phyloP scores from a whole-genome alignment of 768 basidiomycete species.

The Auriscalpium microsporum region DNA sequence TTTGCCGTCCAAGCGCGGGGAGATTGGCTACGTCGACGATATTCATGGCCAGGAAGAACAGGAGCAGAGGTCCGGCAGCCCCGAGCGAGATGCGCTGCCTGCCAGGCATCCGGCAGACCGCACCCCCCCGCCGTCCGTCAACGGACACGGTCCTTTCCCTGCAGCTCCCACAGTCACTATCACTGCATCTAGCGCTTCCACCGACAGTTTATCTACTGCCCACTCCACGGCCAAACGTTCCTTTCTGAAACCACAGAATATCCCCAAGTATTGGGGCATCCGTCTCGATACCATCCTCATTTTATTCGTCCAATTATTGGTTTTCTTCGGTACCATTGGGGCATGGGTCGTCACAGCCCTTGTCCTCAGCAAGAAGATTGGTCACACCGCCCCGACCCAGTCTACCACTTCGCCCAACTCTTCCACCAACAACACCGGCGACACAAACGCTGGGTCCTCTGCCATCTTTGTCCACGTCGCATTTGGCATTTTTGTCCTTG shows the following conservation, averaged over 20 bases:
- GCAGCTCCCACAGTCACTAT: not conserved
- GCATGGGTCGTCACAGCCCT: slow-evolving; percentile 44
- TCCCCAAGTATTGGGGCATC: slow-evolving; percentile 35
- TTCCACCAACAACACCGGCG: slow-evolving; percentile 1
- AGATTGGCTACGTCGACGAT: slow-evolving; percentile 52
- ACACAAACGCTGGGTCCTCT: slow-evolving; percentile 8
- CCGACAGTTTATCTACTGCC: slow-evolving; percentile 17
- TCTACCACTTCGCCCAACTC: not conserved
- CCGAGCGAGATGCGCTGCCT: slow-evolving; percentile 23
- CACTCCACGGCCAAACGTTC: slow-evolving; percentile 22
- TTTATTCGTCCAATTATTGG: slow-evolving; percentile 30
- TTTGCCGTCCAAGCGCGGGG: slow-evolving; percentile 54
- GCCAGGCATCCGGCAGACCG: slow-evolving; percentile 43
- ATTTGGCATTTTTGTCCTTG: slow-evolving; percentile 44
- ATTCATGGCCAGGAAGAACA: slow-evolving; percentile 20
- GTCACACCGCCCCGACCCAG: not conserved
- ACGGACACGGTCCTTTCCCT: not conserved
- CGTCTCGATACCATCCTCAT: slow-evolving; percentile 34
- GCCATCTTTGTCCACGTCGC: slow-evolving; percentile 54
- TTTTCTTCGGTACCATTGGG: slow-evolving; percentile 39
- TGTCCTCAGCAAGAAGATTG: slow-evolving; percentile 15
- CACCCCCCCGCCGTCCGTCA: slow-evolving; percentile 12
- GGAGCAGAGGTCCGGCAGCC: slow-evolving; percentile 10
- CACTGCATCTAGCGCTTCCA: not conserved
- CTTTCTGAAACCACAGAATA: slow-evolving; percentile 33